phyloP scores from a whole-genome alignment of 164 flowering plant genomes.

The Vitis rupestris region DNA sequence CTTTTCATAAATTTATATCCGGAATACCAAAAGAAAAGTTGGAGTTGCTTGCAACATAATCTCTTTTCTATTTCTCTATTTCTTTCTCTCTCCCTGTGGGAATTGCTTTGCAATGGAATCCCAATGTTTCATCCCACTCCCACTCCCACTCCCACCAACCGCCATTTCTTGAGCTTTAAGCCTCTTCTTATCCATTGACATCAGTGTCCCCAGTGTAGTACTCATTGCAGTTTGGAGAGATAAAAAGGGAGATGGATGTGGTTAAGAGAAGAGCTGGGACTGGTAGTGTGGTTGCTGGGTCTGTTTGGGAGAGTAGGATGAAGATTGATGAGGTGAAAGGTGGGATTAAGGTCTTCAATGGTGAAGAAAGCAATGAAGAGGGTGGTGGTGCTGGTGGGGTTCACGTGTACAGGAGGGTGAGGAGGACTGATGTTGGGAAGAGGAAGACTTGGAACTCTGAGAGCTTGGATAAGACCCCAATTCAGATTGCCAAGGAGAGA shows the following conservation, averaged over 20 bases:
- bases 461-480: conserved; percentile 21
- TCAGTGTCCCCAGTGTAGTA: conserved; percentile 3
- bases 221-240: conserved; percentile 6
- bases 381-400: background rate
- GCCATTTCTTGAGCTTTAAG: conserved; percentile 32
- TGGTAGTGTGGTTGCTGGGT: conserved; percentile 49
- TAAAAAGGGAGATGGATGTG: conserved; percentile 26
- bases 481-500: conserved; percentile 34
- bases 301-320: conserved; percentile 86
- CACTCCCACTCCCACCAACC: conserved; percentile 16
- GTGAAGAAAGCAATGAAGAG: conserved; percentile 30
- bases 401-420: conserved; percentile 11
- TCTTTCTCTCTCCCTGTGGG: conserved; percentile 12
- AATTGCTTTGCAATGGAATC: conserved; percentile 13
- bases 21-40: background rate
- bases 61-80: too few relatives aligned
- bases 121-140: conserved; percentile 13
- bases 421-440: conserved; percentile 25
- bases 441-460: conserved; percentile 60
- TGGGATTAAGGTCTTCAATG: conserved; percentile 67
- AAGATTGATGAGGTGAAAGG: conserved; percentile 72
- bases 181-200: conserved; percentile 13
- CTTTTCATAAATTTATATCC: background rate
- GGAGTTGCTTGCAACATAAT: too few relatives aligned
- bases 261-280: conserved; percentile 24